phyloP scores from a whole-genome alignment of 83 land plant genomes.

The Diphasiastrum complanatum region DNA sequence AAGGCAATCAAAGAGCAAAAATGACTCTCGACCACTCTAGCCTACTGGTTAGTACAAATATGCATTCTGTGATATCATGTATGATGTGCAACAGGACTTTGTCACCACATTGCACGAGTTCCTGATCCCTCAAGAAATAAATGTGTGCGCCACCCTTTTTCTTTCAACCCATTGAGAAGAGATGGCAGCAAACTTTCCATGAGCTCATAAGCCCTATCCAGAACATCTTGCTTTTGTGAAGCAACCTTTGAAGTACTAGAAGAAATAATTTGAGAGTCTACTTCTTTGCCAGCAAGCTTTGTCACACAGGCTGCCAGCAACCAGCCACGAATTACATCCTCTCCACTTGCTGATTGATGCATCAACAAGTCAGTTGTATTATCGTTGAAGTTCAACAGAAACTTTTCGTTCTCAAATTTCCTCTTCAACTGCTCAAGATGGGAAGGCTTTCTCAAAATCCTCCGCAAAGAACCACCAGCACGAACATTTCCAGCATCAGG shows the following conservation, averaged over 20 bases:
- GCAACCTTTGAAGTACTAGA: too few relatives aligned
- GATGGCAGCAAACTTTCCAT: background rate
- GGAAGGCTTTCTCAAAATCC: background rate
- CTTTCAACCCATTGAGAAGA: background rate
- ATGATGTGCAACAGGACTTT: too few relatives aligned
- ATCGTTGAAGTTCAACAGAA: conserved; percentile 6
- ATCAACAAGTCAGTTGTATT: background rate
- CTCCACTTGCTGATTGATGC: conserved; percentile 13
- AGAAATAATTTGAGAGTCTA: too few relatives aligned
- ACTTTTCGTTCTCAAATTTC: too few relatives aligned
- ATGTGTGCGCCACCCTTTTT: conserved; percentile 4
- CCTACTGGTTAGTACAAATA: too few relatives aligned
- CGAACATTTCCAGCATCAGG: background rate
- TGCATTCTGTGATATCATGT: too few relatives aligned
- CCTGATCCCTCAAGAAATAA: conserved; percentile 4
- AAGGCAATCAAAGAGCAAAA: too few relatives aligned
- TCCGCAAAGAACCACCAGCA: background rate
- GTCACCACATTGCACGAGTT: conserved; percentile 4
- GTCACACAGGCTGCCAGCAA: background rate
- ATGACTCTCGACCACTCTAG: too few relatives aligned
- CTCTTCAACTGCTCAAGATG: too few relatives aligned
- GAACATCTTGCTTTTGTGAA: background rate
- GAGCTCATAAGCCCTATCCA: conserved; percentile 1
- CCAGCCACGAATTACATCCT: too few relatives aligned
- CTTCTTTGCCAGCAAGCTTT: background rate